Conservation (phyloP, 2,329 filamentous ascomycete species). For the Colletotrichum euphorbiae region DNA sequence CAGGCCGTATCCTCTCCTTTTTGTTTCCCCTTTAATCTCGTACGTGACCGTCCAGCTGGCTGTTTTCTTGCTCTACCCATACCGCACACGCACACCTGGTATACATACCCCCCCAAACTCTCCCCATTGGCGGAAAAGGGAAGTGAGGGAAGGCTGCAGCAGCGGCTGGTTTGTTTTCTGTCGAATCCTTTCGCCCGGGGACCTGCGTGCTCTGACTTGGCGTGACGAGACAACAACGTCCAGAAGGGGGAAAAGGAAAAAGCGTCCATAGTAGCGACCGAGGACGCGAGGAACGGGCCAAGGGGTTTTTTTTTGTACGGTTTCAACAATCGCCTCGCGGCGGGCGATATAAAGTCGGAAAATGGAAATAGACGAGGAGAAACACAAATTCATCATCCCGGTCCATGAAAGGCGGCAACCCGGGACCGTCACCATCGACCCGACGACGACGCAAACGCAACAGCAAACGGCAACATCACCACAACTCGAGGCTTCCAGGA, state of each 20-base stretch:
- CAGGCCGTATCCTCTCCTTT: constrained; percentile 20
- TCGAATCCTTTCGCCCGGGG: constrained; percentile 9
- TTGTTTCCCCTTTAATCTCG: neutral
- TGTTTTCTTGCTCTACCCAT: neutral
- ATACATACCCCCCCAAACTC: no score
- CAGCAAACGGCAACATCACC: neutral
- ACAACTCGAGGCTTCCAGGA: constrained; percentile 21
- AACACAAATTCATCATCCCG: constrained; percentile 39
- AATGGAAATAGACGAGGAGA: constrained; percentile 36
- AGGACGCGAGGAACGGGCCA: neutral
- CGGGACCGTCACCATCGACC: constrained; percentile 15
- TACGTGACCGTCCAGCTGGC: constrained; percentile 8
- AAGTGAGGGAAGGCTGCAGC: constrained; percentile 25
- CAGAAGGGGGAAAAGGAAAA: neutral
- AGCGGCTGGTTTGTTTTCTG: constrained; percentile 8
- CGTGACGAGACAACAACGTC: constrained; percentile 5
- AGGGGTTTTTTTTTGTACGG: neutral
- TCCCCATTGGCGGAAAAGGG: neutral
- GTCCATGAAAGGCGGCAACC: constrained; percentile 29
- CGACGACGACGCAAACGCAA: constrained; percentile 2
- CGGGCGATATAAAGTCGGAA: constrained; percentile 12
- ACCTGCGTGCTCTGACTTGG: constrained; percentile 21
- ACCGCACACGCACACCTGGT: neutral
- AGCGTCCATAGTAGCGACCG: neutral
- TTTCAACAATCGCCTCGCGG: neutral